Evolutionary conservation across 2,329 filamentous ascomycete genomes (phyloP), one percentile per base, ranked within the genome.

Genomic region (Chrysosphaeria jannelii): DNA sequence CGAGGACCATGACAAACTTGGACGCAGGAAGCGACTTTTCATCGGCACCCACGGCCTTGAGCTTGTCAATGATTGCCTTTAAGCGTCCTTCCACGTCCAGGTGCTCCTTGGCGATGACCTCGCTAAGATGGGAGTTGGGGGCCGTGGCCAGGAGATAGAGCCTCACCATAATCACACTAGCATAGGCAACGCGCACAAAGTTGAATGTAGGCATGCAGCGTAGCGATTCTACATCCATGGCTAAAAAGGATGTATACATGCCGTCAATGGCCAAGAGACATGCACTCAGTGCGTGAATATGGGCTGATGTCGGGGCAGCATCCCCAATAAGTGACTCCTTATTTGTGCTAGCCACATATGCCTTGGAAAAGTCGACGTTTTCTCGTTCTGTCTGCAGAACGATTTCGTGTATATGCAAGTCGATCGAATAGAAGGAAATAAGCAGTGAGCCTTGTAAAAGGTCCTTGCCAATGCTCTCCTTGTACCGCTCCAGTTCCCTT

Each of bases 131-230:
- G 10, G 59, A 66, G 19, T 56, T 53, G 1, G 64, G 56, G 9
- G 56, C 53, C 2, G 57, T 57, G 6, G 64, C 59, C 23, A 70
- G 65, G 10, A 29, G 28, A 41, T 67, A 68, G 29, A 78, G 56
- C 40, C 75, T 76, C 38, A 74, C 67, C 18, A 76, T 47, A 15
- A 71, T 59, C 11, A 76, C 64, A 3, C 66, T 53, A 5, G 62
- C 63, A 36, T 74, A 75, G 8, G 67, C 60, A 10, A 74, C 59
- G 14, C 70, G 60, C 10, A 72, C 67, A 34, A 71, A 64, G 38
- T 59, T 61, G 35, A 70, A 65, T 3, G 70, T 65, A 10, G 71
- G 69, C 7, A 76, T 39, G 26, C 54, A 65, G 25, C 64, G 59
- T 19, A 74, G 48, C 19, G 47, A 50, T 4, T 46, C 39, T 9